Evolutionary conservation across 1,284 basidiomycete species (phyloP), one percentile per base, ranked within the genome.

Genomic region (Ustilago crameri): DNA sequence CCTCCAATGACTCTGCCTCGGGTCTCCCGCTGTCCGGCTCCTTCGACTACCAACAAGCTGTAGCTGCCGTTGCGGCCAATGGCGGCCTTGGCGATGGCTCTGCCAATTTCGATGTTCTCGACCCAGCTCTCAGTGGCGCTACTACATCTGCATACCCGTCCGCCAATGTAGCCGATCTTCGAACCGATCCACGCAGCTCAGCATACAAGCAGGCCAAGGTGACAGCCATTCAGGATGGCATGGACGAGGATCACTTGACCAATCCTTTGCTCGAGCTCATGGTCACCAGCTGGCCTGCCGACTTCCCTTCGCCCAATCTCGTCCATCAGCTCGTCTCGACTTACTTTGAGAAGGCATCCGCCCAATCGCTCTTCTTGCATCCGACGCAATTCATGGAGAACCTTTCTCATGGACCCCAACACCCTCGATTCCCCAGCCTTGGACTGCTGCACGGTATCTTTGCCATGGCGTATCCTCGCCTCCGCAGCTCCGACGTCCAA

Each of bases 361-460:
- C 57, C 5, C 66, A 73, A 51, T 63, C 68, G 45, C 58, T 64
- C 45, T 60, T 74, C 24, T 49, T 77, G 22, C 75, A 77, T 18
- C 75, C 75, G 0, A 50, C 52, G 9, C 63, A 54, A 27, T 77
- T 77, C 63, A 64, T 77, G 56, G 54, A 67, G 54, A 58, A 56
- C 14, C 59, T 78, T 12, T 58, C 64, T 9, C 56, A 72, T 10
- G 74, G 71, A 3, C 76, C 74, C 5, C 64, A 59, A 32, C 70
- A 73, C 23, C 55, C 71, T 24, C 61, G 62, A 35, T 79, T 70
- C 56, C 76, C 76, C 8, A 57, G 65, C 37, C 57, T 57, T 8
- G 68, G 72, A 22, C 32, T 76, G 17, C 58, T 79, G 2, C 76
- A 79, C 59, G 65, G 67, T 47, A 76, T 79, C 47, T 75, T 76